Base-by-base conservation (phyloP, 192 early-diverging fungal species). In the Lobosporangium transversale region DNA sequence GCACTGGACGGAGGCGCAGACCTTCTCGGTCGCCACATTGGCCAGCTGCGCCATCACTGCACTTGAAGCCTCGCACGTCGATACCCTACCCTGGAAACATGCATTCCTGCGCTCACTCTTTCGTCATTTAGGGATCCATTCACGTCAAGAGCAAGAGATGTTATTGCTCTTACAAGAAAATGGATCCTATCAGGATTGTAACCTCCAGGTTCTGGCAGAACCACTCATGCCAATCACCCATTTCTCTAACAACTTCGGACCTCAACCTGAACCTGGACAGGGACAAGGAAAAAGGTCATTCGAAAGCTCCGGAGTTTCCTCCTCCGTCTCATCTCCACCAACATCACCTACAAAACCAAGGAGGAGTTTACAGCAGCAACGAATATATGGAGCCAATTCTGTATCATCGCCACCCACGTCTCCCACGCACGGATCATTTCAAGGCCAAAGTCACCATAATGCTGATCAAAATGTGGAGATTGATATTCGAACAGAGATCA, bases 71-170 rank as follows among this genome's bases (percentile, higher is more conserved):
- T 32, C 73, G 8, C 51, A 55, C 20, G 31, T 76, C 33, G 73
- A 76, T 20, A 67, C 73, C 6, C 32, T 76, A 30, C 73, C 73
- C 4, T 76, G 73, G 73, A 76, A 76, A 52, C 73, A 76, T 32
- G 62, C 73, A 12, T 76, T 76, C 31, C 59, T 76, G 5, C 43
- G 73, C 0, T 62, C 64, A 1, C 45, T 76, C 29, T 76, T 76
- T 32, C 58, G 54, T 5, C 73, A 76, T 26, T 49, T 76, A 4
- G 73, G 73, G 2, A 76, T 76, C 31, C 33, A 27, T 4, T 76
- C 73, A 6, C 58, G 73, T 17, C 50, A 67, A 6, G 73, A 76
- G 47, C 73, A 76, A 51, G 73, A 76, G 37, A 76, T 76, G 73
- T 35, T 76, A 2, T 47, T 76, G 20, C 29, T 53, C 0, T 40